A percentile compares a stretch with the other conserved stretches of the same genome.
phyloP scores from a whole-genome alignment of 116 monocot genomes.

The Phalaenopsis hybrid region DNA sequence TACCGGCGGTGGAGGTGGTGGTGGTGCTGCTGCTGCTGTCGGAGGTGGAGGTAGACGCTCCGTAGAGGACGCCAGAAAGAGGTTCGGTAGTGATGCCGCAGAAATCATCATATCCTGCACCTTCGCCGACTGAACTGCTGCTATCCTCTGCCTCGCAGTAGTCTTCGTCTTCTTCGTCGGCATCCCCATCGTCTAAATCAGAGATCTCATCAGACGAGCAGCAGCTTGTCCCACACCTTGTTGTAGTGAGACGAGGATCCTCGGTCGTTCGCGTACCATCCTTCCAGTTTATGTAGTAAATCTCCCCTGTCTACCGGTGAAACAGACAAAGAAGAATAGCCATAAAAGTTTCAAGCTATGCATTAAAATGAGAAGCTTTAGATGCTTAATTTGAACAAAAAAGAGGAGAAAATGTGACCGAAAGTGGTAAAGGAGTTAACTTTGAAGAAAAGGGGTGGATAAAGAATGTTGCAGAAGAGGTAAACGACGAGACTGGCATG shows the following conservation, averaged over 20 bases:
- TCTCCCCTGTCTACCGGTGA: slow-evolving; percentile 54
- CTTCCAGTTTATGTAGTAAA: slow-evolving; percentile 78
- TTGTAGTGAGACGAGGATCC: slow-evolving; percentile 41
- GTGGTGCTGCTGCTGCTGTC: background rate
- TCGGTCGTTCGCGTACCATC: slow-evolving; percentile 45
- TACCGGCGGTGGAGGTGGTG: background rate
- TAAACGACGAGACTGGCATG: too few relatives aligned
- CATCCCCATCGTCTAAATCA: slow-evolving; percentile 2
- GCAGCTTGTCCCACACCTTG: background rate
- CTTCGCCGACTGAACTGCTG: slow-evolving; percentile 17
- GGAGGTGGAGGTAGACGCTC: background rate
- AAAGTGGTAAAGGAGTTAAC: too few relatives aligned
- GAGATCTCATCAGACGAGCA: slow-evolving; percentile 7
- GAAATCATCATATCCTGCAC: slow-evolving; percentile 11
- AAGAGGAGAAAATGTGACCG: too few relatives aligned
- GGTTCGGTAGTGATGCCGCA: slow-evolving; percentile 8
- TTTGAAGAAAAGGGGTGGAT: too few relatives aligned
- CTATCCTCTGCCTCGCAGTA: slow-evolving; percentile 6
- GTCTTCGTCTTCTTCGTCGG: slow-evolving; percentile 3
- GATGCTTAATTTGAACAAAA: too few relatives aligned
- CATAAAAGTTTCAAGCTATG: background rate
- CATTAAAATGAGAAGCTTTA: background rate
- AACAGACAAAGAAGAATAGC: background rate
- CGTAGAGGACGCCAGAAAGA: slow-evolving; percentile 7
- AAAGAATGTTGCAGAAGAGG: too few relatives aligned